These are phyloP conservation scores for Claviceps sp. DNA, from an alignment of 2,329 filamentous ascomycete genomes.

Conservation along the genomic window DNA sequence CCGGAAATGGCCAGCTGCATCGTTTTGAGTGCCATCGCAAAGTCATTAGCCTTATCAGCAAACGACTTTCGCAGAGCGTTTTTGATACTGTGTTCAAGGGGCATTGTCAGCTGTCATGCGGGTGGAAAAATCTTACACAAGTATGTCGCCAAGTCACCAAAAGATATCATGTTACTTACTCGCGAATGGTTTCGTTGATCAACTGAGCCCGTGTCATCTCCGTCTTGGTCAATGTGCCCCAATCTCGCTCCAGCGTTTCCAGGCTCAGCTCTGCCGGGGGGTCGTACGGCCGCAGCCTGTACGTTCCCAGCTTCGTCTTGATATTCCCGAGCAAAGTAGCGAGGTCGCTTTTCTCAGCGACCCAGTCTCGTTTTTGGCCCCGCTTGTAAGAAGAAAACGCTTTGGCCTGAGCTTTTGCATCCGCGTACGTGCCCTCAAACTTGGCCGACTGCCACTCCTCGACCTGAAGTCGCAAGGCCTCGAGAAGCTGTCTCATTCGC, in stretches of 20 bases:
- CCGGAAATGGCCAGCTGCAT: constrained; percentile 90
- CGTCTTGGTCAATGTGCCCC: constrained; percentile 63
- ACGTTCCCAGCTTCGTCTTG: constrained; percentile 95
- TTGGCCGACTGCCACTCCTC: constrained; percentile 63
- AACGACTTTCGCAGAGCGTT: constrained; percentile 85
- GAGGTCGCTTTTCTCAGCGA: constrained; percentile 92
- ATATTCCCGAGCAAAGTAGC: constrained; percentile 91
- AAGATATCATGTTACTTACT: constrained; percentile 39
- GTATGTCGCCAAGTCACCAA: background rate
- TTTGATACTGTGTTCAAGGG: constrained; percentile 62
- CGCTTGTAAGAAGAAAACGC: constrained; percentile 84
- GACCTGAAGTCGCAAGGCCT: constrained; percentile 59
- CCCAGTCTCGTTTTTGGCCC: constrained; percentile 85
- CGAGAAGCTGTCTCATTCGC: constrained; percentile 72
- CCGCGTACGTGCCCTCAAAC: constrained; percentile 83
- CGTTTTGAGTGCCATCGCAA: constrained; percentile 87
- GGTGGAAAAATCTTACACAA: background rate
- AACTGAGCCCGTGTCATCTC: constrained; percentile 83
- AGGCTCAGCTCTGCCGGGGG: constrained; percentile 73
- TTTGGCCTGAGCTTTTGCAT: constrained; percentile 75
- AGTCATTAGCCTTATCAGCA: constrained; percentile 96
- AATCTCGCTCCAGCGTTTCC: constrained; percentile 70
- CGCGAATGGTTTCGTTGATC: constrained; percentile 96
- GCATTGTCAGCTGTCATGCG: constrained; percentile 15
- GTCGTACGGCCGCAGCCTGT: constrained; percentile 79